Evolutionary conservation across 257 asterid genomes (phyloP), one percentile per base, ranked within the genome.

Genomic region (Lycium ferocissimum): DNA sequence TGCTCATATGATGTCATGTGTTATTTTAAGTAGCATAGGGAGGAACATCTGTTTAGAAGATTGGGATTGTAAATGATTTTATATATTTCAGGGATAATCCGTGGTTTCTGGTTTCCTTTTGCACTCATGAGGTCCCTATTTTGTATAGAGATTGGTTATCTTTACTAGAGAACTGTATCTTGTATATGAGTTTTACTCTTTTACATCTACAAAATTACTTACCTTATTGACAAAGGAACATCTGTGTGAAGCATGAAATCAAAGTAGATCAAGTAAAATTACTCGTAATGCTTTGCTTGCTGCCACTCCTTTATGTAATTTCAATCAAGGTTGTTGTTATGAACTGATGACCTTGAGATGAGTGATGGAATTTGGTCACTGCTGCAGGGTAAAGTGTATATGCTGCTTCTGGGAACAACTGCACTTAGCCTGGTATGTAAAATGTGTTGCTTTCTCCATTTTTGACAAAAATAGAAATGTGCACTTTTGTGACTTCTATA

Each of bases 331-430:
- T 22, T 76, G 56, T 43, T 88, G 81, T 87, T 84, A 59, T 62
- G 84, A 9, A 73, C 20, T 51, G 37, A 22, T 84, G 53, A 81
- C 76, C 59, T 75, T 22, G 70, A 35, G 20, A 80, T 70, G 54
- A 40, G 67, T 63, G 63, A 70, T 82, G 66, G 26, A 65, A 69
- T 67, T 82, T 87, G 14, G 80, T 86, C 18, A 72, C 20, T 87
- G 75, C 80, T 85, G 81, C 95, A 94, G 97, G 97, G 95, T 75
- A 93, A 90, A 89, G 53, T 93, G 86, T 94, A 94, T 85, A 88
- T 94, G 93, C 92, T 93, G 89, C 97, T 94, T 82, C 93, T 94
- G 83, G 98, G 98, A 78, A 94, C 98, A 33, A 94, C 98, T 79
- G 94, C 98, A 85, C 95, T 94, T 75, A 94, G 98, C 90, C 89